A percentile compares a stretch with the other conserved stretches of the same genome.
These are phyloP conservation scores for Aspergillus sparsus DNA, from an alignment of 495 filamentous ascomycete genomes.

Conservation along the genomic window DNA sequence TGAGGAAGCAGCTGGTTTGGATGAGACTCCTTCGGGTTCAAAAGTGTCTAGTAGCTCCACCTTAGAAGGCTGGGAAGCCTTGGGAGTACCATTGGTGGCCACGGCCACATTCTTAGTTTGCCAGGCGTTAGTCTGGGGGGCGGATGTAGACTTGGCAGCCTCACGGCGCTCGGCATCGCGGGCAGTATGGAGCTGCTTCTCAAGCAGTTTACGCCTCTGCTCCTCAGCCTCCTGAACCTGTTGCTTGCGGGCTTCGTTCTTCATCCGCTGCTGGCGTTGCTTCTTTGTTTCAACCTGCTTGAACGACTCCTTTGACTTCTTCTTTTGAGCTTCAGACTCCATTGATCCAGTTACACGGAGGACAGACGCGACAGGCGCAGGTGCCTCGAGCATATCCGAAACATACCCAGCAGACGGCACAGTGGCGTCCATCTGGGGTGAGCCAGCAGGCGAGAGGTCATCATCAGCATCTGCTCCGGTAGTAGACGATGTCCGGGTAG, in stretches of 20 bases:
- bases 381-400: conserved; percentile 84
- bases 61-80: conserved; percentile 30
- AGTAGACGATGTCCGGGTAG: conserved; percentile 64
- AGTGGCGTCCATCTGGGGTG: conserved; percentile 55
- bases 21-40: conserved; percentile 49
- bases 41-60: conserved; percentile 76
- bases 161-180: conserved; percentile 74
- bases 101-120: conserved; percentile 42
- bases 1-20: conserved; percentile 32
- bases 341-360: conserved; percentile 69
- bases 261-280: conserved; percentile 81
- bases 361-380: conserved; percentile 66
- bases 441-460: conserved; percentile 66
- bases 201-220: conserved; percentile 66
- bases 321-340: conserved; percentile 64
- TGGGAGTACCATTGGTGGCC: conserved; percentile 29
- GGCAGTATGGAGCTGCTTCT: conserved; percentile 78
- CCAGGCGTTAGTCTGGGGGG: conserved; percentile 65
- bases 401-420: conserved; percentile 60
- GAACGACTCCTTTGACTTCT: conserved; percentile 63
- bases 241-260: conserved; percentile 72
- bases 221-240: conserved; percentile 73
- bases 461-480: conserved; percentile 81
- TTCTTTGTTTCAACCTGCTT: conserved; percentile 77
- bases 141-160: conserved; percentile 68